These are phyloP conservation scores for Septoria linicola DNA, from an alignment of 2,329 filamentous ascomycete genomes.

Conservation along the genomic window DNA sequence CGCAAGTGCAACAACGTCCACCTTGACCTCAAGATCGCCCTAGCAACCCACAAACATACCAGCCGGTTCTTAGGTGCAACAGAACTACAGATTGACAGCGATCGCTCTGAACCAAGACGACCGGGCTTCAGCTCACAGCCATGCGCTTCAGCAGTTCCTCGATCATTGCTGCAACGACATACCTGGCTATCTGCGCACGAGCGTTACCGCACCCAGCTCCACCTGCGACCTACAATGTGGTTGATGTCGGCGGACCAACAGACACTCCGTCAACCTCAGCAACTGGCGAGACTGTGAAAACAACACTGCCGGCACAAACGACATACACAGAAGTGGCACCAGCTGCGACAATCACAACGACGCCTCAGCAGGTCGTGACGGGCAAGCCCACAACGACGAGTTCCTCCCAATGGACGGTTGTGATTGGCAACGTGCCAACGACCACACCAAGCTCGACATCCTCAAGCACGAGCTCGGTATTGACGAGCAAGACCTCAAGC, in stretches of 20 bases:
- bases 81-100: not conserved
- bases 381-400: slow-evolving; percentile 8
- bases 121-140: slow-evolving; percentile 4
- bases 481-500: slow-evolving; percentile 3
- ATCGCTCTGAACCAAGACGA: not conserved
- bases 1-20: slow-evolving; percentile 20
- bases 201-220: slow-evolving; percentile 32
- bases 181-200: slow-evolving; percentile 26
- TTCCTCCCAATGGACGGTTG: slow-evolving; percentile 7
- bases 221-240: slow-evolving; percentile 33
- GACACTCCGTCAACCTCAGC: slow-evolving; percentile 19
- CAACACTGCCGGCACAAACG: slow-evolving; percentile 16
- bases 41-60: slow-evolving; percentile 6
- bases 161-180: slow-evolving; percentile 25
- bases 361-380: not conserved
- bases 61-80: not conserved
- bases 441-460: not conserved
- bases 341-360: slow-evolving; percentile 17
- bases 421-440: not conserved
- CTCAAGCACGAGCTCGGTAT: not conserved
- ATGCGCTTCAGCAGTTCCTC: slow-evolving; percentile 21
- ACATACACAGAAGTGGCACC: slow-evolving; percentile 15
- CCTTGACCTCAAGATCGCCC: slow-evolving; percentile 17
- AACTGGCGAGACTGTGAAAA: slow-evolving; percentile 29
- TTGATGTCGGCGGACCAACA: slow-evolving; percentile 32